Evolutionary conservation across 768 basidiomycete genomes (phyloP).

Genomic region (Agrocybe praecox): DNA sequence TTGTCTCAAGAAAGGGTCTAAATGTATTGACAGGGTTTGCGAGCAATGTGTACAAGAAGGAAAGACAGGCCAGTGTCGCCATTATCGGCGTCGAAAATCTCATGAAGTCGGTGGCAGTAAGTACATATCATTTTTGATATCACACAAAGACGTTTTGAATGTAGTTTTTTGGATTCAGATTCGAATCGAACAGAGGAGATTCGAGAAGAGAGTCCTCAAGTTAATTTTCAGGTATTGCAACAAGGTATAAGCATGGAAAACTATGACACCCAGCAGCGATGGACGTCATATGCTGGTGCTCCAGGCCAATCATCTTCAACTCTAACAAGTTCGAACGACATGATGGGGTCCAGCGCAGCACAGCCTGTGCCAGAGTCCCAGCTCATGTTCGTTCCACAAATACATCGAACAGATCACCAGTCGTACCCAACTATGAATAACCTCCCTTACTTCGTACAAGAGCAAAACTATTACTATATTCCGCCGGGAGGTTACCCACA

Average conservation of each 20-base stretch:
- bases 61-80: conserved; percentile 45
- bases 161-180: neutral
- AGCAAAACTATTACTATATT: neutral
- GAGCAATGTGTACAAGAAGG: conserved; percentile 46
- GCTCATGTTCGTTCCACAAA: no score
- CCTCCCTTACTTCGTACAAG: neutral
- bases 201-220: neutral
- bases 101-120: conserved; percentile 22
- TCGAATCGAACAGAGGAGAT: neutral
- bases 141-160: neutral
- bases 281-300: neutral
- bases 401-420: no score
- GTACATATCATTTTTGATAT: neutral
- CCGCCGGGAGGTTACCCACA: neutral
- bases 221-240: neutral
- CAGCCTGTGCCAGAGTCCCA: no score
- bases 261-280: neutral
- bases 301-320: neutral
- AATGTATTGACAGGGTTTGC: conserved; percentile 55
- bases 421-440: neutral
- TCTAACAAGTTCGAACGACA: neutral
- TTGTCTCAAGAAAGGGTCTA: conserved; percentile 51
- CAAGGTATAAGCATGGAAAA: neutral
- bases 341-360: no score
- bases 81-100: conserved; percentile 27